phyloP scores from a whole-genome alignment of 2,329 filamentous ascomycete species.

The Penicillium expansum region DNA sequence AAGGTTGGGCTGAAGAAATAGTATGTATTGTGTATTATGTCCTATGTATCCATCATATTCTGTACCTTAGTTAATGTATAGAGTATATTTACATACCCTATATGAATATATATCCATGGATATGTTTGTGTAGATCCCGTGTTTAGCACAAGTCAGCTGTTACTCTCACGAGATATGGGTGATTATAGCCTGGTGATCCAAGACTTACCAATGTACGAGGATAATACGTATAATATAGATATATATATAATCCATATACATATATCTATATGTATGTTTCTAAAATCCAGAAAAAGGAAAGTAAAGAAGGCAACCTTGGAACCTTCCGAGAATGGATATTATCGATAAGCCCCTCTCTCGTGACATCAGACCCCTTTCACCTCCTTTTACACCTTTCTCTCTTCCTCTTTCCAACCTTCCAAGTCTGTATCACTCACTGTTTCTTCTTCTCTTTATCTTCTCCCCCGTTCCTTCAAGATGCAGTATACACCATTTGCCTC shows the following conservation, averaged over 20 bases:
- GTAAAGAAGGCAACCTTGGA: no score
- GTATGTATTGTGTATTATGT: background rate
- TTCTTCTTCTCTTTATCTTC: background rate
- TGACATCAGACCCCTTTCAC: background rate
- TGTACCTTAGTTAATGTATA: background rate
- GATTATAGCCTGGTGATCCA: background rate
- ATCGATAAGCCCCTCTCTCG: background rate
- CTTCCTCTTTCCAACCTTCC: no score
- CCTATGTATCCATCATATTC: background rate
- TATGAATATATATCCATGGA: background rate
- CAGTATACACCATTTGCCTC: conserved; percentile 88
- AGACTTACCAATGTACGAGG: background rate
- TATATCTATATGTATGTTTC: no score
- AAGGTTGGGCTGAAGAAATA: background rate
- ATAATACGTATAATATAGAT: background rate
- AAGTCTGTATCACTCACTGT: background rate
- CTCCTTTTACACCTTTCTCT: background rate
- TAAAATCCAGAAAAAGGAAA: no score
- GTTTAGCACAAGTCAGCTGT: background rate
- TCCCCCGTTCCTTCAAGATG: conserved; percentile 38
- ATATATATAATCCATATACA: background rate
- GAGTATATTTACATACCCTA: background rate
- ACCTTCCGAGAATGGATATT: no score
- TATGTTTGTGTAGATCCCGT: background rate
- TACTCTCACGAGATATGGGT: background rate